phyloP scores from a whole-genome alignment of 176 grass and related monocot species.

The Saccharum officinarum region DNA sequence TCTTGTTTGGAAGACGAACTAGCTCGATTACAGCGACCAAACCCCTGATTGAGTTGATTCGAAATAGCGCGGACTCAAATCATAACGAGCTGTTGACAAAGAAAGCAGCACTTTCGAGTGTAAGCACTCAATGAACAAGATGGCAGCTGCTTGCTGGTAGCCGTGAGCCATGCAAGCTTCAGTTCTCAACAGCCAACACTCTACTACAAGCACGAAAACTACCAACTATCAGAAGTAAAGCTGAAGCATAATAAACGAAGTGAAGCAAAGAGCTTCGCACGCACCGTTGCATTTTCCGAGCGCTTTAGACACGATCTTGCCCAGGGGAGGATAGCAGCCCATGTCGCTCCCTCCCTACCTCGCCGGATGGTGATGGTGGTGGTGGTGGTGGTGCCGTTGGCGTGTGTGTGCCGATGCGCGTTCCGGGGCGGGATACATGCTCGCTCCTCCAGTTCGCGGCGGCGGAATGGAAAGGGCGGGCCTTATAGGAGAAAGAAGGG shows the following conservation, averaged over 20 bases:
- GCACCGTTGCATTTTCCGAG: slow-evolving; percentile 71
- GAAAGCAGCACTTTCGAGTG: background rate
- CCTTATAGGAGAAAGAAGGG: slow-evolving; percentile 34
- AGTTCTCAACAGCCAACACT: background rate
- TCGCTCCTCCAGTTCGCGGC: slow-evolving; percentile 29
- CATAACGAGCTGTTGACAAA: background rate
- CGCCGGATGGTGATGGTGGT: background rate
- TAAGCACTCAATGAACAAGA: background rate
- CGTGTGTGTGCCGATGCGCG: background rate
- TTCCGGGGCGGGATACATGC: slow-evolving; percentile 40
- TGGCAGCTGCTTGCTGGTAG: background rate
- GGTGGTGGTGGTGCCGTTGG: background rate
- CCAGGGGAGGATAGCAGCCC: slow-evolving; percentile 81
- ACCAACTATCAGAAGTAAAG: background rate
- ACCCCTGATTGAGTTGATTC: too few species aligned
- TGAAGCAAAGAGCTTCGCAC: background rate
- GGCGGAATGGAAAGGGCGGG: slow-evolving; percentile 7
- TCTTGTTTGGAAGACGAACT: background rate
- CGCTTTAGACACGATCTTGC: slow-evolving; percentile 57
- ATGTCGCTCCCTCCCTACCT: slow-evolving; percentile 48
- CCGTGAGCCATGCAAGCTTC: background rate
- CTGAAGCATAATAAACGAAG: background rate
- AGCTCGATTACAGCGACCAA: background rate
- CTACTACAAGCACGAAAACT: background rate
- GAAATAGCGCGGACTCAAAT: background rate